Base-by-base conservation (phyloP, 179 eudicot genomes). In the Drosera spatulata region DNA sequence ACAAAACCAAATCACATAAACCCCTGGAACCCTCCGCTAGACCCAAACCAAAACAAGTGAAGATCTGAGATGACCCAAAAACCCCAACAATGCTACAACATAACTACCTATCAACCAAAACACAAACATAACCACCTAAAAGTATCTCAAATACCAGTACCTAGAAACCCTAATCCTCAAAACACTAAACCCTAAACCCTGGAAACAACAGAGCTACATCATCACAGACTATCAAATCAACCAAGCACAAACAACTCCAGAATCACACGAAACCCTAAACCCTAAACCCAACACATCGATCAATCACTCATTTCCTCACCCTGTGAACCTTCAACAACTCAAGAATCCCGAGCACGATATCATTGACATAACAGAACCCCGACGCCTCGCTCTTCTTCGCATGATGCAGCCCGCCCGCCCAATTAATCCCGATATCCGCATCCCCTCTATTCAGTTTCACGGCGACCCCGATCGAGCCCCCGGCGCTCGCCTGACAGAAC, bases 401-500 rank as follows among this genome's bases (percentile, higher is more conserved):
- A 22, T 22, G 33, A 22, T 83, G 88, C 67, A 86, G 61, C 2
- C 94, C 94, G 4, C 94, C 94, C 2, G 88, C 86, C 94, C 94
- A 86, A 60, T 86, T 86, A 15, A 86, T 73, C 4, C 88, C 94
- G 10, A 85, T 80, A 66, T 85, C 93, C 0, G 84, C 84, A 33
- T 83, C 93, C 43, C 64, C 66, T 4, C 80, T 57, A 42, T 83
- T 83, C 4, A 83, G 58, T 73, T 83, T 85, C 0, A 74, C 94
- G 2, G 94, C 88, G 3, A 88, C 94, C 2, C 94, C 88, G 39
- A 85, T 80, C 0, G 88, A 85, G 2, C 88, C 94, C 6, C 94
- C 88, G 49, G 94, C 86, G 0, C 85, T 79, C 3, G 88, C 80
- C 72, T 81, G 94, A 13, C 94, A 83, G 61, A 83, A 86, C 3